Percentiles rank a stretch among this genome's conserved stretches.
Evolutionary conservation across 208 protist genomes (phyloP).

Genomic region (Crithidia thermophila): DNA sequence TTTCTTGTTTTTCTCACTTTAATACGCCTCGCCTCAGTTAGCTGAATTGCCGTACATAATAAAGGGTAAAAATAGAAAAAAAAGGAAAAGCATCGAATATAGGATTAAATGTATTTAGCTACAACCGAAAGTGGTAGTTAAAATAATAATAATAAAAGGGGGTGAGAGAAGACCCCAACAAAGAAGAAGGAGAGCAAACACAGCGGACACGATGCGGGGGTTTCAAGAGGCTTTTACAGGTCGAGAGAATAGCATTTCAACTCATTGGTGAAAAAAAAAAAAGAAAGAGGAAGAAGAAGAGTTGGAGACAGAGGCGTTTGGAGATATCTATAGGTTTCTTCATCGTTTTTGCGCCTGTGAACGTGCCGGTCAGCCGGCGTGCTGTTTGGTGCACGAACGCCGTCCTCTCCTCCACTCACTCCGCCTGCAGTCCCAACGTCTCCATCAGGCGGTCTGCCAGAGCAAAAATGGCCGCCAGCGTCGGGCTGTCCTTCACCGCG

Average conservation of each 20-base stretch:
- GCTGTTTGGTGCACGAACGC: background rate
- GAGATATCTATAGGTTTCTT: background rate
- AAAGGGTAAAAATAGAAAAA: slow-evolving; percentile 5
- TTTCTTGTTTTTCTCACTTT: too few species aligned
- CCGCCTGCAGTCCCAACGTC: slow-evolving; percentile 35
- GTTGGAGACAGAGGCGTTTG: background rate
- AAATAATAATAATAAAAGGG: slow-evolving; percentile 14
- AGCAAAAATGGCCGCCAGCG: slow-evolving; percentile 46
- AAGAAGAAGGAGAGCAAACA: slow-evolving; percentile 1
- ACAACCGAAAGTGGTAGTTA: background rate
- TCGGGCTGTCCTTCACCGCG: slow-evolving; percentile 37
- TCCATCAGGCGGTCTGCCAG: slow-evolving; percentile 51
- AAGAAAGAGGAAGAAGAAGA: slow-evolving; percentile 3
- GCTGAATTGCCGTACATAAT: too few species aligned
- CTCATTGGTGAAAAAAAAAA: background rate
- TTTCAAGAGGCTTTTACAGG: background rate
- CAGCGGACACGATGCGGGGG: background rate
- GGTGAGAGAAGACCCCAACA: slow-evolving; percentile 15
- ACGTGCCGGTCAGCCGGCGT: background rate
- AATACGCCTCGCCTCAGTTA: too few species aligned
- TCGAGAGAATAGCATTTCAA: background rate
- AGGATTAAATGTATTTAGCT: background rate
- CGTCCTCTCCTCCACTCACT: background rate
- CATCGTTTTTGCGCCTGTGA: background rate
- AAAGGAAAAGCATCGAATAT: background rate